Evolutionary conservation across 2,329 filamentous ascomycete genomes (phyloP), one percentile per base, ranked within the genome.

Genomic region (Aspergillus aculeatus): DNA sequence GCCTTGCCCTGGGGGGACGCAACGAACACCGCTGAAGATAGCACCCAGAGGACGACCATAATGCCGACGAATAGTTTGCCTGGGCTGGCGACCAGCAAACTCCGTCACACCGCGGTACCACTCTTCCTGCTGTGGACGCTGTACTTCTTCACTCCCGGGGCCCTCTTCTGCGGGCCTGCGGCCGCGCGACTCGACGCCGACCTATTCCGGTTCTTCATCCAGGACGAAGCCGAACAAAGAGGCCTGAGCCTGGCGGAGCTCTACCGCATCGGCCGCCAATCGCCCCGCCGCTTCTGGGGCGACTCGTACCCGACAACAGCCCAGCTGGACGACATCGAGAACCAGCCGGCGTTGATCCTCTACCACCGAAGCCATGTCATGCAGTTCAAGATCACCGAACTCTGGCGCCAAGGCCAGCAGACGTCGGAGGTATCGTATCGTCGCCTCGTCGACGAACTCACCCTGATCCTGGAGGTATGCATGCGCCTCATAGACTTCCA

Each of bases 101-200:
- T 71, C 7, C 62, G 60, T 12, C 56, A 54, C 24, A 71, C 69
- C 6, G 65, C 67, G 7, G 66, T 69, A 0, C 69, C 69, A 24
- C 62, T 71, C 2, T 70, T 70, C 47, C 63, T 71, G 11, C 64
- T 71, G 24, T 69, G 68, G 68, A 69, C 68, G 0, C 32, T 71
- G 4, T 71, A 71, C 44, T 68, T 70, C 38, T 71, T 66, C 35
- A 69, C 68, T 0, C 68, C 68, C 0, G 64, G 64, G 10, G 61
- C 66, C 2, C 54, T 68, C 11, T 67, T 69, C 55, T 66, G 62
- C 41, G 64, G 64, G 0, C 59, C 68, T 29, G 62, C 56, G 3
- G 58, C 58, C 6, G 51, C 65, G 0, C 56, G 55, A 38, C 35
- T 68, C 2, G 64, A 70, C 21, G 61, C 63, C 2, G 61, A 64